Conservation (phyloP, 2,329 filamentous ascomycete species). For the Scedosporium aurantiacum region DNA sequence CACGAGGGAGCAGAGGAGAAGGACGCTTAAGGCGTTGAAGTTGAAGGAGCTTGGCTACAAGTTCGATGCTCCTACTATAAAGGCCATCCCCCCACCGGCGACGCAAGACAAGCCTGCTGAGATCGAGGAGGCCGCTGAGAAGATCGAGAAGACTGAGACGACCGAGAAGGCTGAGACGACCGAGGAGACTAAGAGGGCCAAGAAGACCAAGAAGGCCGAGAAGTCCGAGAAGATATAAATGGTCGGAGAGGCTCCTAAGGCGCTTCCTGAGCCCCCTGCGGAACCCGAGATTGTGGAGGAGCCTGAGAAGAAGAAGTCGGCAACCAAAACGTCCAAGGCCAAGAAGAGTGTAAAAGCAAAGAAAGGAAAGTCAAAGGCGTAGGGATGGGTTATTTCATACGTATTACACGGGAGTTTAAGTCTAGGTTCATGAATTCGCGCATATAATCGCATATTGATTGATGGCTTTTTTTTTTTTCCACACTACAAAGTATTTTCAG, state of each 20-base stretch:
- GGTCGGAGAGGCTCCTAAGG: conserved; percentile 25
- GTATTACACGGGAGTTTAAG: conserved; percentile 5
- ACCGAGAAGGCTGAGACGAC: conserved; percentile 20
- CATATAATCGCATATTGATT: not conserved
- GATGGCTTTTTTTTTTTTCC: not conserved
- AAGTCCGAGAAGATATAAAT: conserved; percentile 9
- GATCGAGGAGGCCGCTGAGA: conserved; percentile 21
- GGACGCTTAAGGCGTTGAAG: conserved; percentile 59
- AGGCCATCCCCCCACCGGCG: conserved; percentile 34
- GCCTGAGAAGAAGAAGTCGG: conserved; percentile 15
- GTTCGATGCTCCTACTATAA: conserved; percentile 63
- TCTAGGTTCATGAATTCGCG: conserved; percentile 1
- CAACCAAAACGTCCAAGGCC: conserved; percentile 14
- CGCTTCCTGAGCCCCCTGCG: conserved; percentile 11
- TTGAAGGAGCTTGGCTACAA: conserved; percentile 76
- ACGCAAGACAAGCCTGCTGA: conserved; percentile 22
- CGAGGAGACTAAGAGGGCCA: conserved; percentile 21
- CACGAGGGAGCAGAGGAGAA: conserved; percentile 58
- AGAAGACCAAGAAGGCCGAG: conserved; percentile 9
- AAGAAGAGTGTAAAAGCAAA: conserved; percentile 22
- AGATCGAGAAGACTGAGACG: conserved; percentile 22
- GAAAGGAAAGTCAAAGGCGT: conserved; percentile 18
- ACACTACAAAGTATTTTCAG: not conserved
- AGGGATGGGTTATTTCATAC: conserved; percentile 8
- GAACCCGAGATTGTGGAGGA: conserved; percentile 15